Evolutionary conservation across 1,284 basidiomycete species (phyloP).

Genomic region (Melanopsichium pennsylvanicum): DNA sequence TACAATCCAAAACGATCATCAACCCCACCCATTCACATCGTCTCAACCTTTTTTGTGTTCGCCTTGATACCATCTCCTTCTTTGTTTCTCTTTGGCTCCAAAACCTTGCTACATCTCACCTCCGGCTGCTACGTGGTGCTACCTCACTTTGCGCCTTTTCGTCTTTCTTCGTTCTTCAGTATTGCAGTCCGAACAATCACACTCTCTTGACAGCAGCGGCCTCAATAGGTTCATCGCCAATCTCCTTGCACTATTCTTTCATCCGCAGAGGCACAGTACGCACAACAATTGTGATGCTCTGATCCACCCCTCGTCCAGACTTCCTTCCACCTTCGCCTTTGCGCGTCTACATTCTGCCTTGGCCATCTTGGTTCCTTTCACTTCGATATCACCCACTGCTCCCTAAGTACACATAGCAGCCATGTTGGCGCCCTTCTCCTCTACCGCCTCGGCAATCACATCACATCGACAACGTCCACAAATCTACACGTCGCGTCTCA

Average conservation of each 20-base stretch:
- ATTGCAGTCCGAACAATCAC: background rate
- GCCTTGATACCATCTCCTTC: background rate
- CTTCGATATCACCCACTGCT: too few species aligned
- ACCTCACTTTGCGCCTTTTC: background rate
- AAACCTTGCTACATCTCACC: background rate
- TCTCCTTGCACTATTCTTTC: too few species aligned
- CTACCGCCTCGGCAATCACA: conserved; percentile 6
- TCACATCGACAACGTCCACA: conserved; percentile 1
- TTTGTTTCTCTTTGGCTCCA: too few species aligned
- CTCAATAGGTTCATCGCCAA: too few species aligned
- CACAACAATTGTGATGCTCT: conserved; percentile 29
- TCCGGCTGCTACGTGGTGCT: background rate
- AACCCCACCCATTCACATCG: too few species aligned
- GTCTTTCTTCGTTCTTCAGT: background rate
- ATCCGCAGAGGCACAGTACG: too few species aligned
- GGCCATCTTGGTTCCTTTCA: background rate
- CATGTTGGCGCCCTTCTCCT: conserved; percentile 4
- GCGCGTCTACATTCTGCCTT: background rate
- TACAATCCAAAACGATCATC: too few species aligned
- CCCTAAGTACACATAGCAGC: too few species aligned
- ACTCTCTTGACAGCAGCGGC: conserved; percentile 16
- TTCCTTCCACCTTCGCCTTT: background rate
- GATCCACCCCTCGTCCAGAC: background rate
- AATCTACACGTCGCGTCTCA: conserved; percentile 2
- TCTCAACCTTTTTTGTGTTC: too few species aligned